Percentiles rank a stretch among this genome's conserved stretches.
These are phyloP conservation scores for Pichia sp. DNA, from an alignment of 1,139 yeast species.

Conservation along the genomic window DNA sequence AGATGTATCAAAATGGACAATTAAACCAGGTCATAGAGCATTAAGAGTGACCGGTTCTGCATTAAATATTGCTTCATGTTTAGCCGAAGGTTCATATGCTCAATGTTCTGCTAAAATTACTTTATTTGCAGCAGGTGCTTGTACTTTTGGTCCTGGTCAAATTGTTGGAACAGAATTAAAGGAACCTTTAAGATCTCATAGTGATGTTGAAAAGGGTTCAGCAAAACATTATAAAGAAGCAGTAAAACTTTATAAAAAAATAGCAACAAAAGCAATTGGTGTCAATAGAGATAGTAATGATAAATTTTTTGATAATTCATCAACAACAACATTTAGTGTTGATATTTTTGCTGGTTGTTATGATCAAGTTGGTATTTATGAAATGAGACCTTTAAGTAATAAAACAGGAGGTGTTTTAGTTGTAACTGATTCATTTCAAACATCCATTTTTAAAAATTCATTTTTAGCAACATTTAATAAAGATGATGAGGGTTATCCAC, in stretches of 20 bases:
- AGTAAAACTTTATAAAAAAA: conserved; percentile 69
- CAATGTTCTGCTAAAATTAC: conserved; percentile 88
- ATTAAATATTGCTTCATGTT: conserved; percentile 71
- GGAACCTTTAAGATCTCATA: conserved; percentile 96
- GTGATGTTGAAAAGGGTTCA: conserved; percentile 83
- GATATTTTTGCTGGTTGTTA: conserved; percentile 97
- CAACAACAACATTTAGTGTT: conserved; percentile 74
- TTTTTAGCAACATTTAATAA: conserved; percentile 80
- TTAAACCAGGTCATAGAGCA: conserved; percentile 81
- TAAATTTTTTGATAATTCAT: conserved; percentile 35
- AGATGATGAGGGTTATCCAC: conserved; percentile 77
- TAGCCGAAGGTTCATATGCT: conserved; percentile 81
- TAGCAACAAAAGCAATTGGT: conserved; percentile 64
- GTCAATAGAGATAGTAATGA: conserved; percentile 30
- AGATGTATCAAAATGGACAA: conserved; percentile 87
- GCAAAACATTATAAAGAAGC: conserved; percentile 95
- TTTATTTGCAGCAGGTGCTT: conserved; percentile 91
- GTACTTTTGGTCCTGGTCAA: conserved; percentile 92
- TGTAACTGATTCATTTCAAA: conserved; percentile 91
- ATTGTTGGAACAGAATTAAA: conserved; percentile 87
- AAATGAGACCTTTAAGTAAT: conserved; percentile 86
- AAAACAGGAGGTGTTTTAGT: conserved; percentile 91
- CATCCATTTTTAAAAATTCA: conserved; percentile 93
- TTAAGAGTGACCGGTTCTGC: conserved; percentile 94
- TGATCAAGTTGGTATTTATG: conserved; percentile 96